These are phyloP conservation scores for Rhodamnia argentea DNA, from an alignment of 345 rosid species.

Conservation along the genomic window DNA sequence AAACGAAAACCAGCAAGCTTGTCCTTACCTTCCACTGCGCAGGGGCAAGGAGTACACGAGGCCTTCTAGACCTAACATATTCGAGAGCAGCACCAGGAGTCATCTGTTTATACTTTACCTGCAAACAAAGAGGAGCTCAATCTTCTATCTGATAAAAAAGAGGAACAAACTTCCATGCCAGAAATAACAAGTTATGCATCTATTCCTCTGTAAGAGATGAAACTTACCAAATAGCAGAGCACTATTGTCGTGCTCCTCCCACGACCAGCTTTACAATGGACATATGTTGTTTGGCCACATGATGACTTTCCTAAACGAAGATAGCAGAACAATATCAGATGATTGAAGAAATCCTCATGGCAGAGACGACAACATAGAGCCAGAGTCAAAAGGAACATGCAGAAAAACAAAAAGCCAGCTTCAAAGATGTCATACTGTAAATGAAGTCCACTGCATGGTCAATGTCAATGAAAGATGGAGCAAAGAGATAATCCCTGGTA, in stretches of 20 bases:
- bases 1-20: background rate
- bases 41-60: conserved; percentile 53
- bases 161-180: background rate
- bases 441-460: conserved; percentile 62
- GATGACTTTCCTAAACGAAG: conserved; percentile 42
- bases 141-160: background rate
- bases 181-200: background rate
- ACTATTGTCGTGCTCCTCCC: conserved; percentile 91
- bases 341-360: background rate
- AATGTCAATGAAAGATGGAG: conserved; percentile 60
- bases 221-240: conserved; percentile 69
- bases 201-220: background rate
- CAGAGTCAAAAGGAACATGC: background rate
- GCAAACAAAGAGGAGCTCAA: conserved; percentile 9
- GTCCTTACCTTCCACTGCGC: conserved; percentile 50
- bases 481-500: conserved; percentile 82
- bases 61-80: conserved; percentile 51
- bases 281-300: conserved; percentile 60
- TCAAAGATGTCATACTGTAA: conserved; percentile 32
- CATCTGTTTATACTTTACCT: conserved; percentile 51
- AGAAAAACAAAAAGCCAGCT: background rate
- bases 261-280: conserved; percentile 94
- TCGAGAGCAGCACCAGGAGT: conserved; percentile 45
- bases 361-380: background rate
- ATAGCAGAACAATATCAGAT: background rate